phyloP scores from a whole-genome alignment of 1,284 basidiomycete genomes.

The Cryptococcus hybrid region DNA sequence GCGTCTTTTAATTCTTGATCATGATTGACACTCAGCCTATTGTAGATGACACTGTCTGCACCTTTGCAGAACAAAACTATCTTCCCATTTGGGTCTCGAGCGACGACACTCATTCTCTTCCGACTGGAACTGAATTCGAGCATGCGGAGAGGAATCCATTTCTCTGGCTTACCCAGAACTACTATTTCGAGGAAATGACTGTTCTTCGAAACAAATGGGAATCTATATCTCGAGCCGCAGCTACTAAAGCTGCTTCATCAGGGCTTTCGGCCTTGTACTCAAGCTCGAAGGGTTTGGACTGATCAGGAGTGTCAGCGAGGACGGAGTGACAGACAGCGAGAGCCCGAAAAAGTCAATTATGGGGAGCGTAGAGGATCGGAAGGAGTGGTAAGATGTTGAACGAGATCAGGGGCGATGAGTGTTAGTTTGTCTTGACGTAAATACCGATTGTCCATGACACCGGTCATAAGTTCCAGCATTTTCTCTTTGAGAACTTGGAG shows the following conservation, averaged over 20 bases:
- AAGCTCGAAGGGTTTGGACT: conserved; percentile 64
- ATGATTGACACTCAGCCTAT: conserved; percentile 71
- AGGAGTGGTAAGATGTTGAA: conserved; percentile 67
- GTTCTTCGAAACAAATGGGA: conserved; percentile 78
- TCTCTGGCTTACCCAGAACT: conserved; percentile 83
- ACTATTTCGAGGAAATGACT: conserved; percentile 82
- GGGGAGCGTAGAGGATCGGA: conserved; percentile 60
- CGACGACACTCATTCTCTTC: conserved; percentile 90
- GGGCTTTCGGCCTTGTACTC: conserved; percentile 91
- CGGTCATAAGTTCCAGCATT: conserved; percentile 75
- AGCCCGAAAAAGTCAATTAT: conserved; percentile 57
- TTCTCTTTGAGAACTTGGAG: conserved; percentile 66
- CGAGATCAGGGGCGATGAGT: conserved; percentile 80
- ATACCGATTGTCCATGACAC: conserved; percentile 86
- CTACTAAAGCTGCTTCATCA: conserved; percentile 92
- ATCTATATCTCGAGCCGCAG: conserved; percentile 86
- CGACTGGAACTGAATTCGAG: conserved; percentile 92
- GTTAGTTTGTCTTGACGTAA: conserved; percentile 78
- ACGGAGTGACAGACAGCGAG: conserved; percentile 91
- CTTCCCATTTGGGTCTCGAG: conserved; percentile 75
- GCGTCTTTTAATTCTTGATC: conserved; percentile 70
- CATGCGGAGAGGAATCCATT: conserved; percentile 72
- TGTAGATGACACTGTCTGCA: conserved; percentile 94
- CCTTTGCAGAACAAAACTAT: conserved; percentile 90
- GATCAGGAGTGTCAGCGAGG: conserved; percentile 67